Evolutionary conservation across 495 filamentous ascomycete genomes (phyloP), one percentile per base, ranked within the genome.

Genomic region (Ramalina intermedia): DNA sequence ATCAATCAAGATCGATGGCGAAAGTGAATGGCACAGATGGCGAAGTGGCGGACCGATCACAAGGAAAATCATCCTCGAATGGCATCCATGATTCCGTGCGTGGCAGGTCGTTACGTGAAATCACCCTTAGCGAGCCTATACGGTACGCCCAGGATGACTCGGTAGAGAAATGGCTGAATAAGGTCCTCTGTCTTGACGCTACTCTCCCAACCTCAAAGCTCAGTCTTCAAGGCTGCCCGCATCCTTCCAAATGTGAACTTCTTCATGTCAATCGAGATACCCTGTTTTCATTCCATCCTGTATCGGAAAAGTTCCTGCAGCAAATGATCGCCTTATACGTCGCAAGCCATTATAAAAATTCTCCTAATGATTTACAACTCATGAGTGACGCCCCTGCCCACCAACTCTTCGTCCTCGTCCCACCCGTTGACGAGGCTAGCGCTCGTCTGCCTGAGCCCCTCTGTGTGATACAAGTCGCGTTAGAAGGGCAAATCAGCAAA

Each of bases 341-440:
- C n/a, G 88, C 93, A 16, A 90, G 84, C 60, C 89, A 96, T 61
- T 96, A 99, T 69, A 96, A 96, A 65, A 99, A 99, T 65, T 87
- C 88, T 1, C 93, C 93, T 4, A 95, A 99, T 58, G 93, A 99
- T 59, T 73, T 99, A 24, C 93, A 96, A 62, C 78, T 99, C 33
- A 91, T 99, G 84, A 89, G 83, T 55, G 93, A 99, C 67, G 91
- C 93, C 6, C 93, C 93, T 11, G 90, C 91, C 0, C 93, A 99
- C 60, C 88, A 96, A 63, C 80, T 99, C 16, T 96, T 87, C 58
- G 93, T 96, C 26, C 80, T 99, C 35, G 86, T 93, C 4, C 85
- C 89, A 6, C 90, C 91, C 0, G 80, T 93, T 20, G 72, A 82
- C 33, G 86, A 90, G 55, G 76, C 82, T 33, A 78, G 71, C 24